Percentiles rank a stretch among this genome's conserved stretches.
Evolutionary conservation across 352 stramenopile species (phyloP).

Genomic region (Phytophthora pisi): DNA sequence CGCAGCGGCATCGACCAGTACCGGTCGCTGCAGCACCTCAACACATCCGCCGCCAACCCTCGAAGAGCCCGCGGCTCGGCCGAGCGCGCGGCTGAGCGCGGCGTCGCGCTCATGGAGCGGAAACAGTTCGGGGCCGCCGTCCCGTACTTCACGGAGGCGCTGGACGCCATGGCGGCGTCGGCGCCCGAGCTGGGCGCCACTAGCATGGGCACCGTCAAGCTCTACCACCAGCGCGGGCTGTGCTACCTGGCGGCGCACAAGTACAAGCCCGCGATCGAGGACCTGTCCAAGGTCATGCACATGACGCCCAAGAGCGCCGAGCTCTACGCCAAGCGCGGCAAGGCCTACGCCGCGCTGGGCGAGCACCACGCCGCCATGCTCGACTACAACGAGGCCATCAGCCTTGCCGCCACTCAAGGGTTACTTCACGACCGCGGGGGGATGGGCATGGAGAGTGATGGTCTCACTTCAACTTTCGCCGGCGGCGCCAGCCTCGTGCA

Average conservation of each 20-base stretch:
- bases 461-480: slow-evolving; percentile 21
- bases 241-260: slow-evolving; percentile 62
- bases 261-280: slow-evolving; percentile 72
- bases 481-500: slow-evolving; percentile 38
- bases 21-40: slow-evolving; percentile 53
- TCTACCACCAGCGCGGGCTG: slow-evolving; percentile 66
- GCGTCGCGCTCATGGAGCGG: slow-evolving; percentile 51
- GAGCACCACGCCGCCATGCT: slow-evolving; percentile 58
- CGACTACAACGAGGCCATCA: slow-evolving; percentile 75
- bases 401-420: slow-evolving; percentile 43
- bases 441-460: slow-evolving; percentile 26
- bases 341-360: slow-evolving; percentile 59
- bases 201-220: slow-evolving; percentile 42
- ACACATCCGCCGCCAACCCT: slow-evolving; percentile 16
- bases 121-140: slow-evolving; percentile 67
- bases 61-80: slow-evolving; percentile 10
- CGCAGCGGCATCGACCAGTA: slow-evolving; percentile 75
- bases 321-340: slow-evolving; percentile 70
- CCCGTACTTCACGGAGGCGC: slow-evolving; percentile 59
- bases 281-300: slow-evolving; percentile 72
- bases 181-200: slow-evolving; percentile 1
- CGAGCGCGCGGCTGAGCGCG: slow-evolving; percentile 40
- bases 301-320: slow-evolving; percentile 70
- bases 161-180: slow-evolving; percentile 34
- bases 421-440: slow-evolving; percentile 34